These are phyloP conservation scores for Marasmius sp. DNA, from an alignment of 1,284 basidiomycete species.

Conservation along the genomic window DNA sequence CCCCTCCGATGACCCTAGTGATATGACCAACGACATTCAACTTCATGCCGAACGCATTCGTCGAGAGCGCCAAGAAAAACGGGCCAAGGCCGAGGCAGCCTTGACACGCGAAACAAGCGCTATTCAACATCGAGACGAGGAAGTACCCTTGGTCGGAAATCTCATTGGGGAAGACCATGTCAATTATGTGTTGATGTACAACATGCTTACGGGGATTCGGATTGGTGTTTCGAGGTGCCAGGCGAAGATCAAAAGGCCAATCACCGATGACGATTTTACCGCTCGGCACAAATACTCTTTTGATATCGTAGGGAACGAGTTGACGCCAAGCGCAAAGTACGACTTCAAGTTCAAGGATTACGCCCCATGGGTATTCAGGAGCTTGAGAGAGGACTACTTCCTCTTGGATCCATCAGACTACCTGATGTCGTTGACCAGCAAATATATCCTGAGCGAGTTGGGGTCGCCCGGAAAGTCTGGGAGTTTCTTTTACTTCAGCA, in stretches of 20 bases:
- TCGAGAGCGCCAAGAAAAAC: conserved; percentile 69
- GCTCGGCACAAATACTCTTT: conserved; percentile 96
- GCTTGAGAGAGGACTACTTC: conserved; percentile 92
- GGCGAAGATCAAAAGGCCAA: conserved; percentile 86
- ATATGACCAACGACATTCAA: conserved; percentile 47
- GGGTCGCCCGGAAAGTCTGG: conserved; percentile 99
- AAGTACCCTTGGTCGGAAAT: conserved; percentile 85
- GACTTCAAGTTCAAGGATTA: conserved; percentile 99
- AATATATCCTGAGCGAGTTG: conserved; percentile 97
- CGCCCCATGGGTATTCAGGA: conserved; percentile 96
- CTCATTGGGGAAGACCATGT: conserved; percentile 96
- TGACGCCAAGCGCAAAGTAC: conserved; percentile 94
- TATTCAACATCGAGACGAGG: conserved; percentile 36
- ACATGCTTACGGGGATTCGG: conserved; percentile 98
- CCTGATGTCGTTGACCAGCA: conserved; percentile 91
- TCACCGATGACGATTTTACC: conserved; percentile 86
- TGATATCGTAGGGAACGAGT: conserved; percentile 96
- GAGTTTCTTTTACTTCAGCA: conserved; percentile 98
- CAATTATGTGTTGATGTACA: conserved; percentile 99
- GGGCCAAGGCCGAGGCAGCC: conserved; percentile 51
- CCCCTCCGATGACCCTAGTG: conserved; percentile 18
- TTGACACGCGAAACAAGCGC: conserved; percentile 34
- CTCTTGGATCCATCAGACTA: conserved; percentile 97
- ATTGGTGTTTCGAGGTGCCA: conserved; percentile 96
- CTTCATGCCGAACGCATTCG: conserved; percentile 82